Base-by-base conservation (phyloP, 306 rosid genomes). In the Medicago ruthenica region DNA sequence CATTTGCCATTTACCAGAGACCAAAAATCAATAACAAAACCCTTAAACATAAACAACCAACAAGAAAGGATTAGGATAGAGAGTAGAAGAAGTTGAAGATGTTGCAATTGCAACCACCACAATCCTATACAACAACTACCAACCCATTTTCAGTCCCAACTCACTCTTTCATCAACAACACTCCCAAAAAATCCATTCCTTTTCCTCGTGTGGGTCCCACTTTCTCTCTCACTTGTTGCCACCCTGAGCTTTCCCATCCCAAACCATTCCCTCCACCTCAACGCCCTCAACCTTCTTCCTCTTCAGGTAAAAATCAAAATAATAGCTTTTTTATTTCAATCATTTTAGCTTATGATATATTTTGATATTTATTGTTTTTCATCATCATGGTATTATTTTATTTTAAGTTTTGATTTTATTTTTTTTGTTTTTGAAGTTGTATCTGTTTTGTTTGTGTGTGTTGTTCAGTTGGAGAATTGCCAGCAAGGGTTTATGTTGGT, bases 401-500 rank as follows among this genome's bases (percentile, higher is more conserved):
- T n/a, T n/a, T n/a, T n/a, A n/a, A n/a, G n/a, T n/a, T n/a, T n/a
- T n/a, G n/a, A n/a, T n/a, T n/a, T n/a, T n/a, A n/a, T n/a, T 16
- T 58, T 40, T 5, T 34, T 71, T 47, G 3, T 6, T 60, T 14
- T 31, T 15, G 0, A 27, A 27, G 5, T 63, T 37, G 1, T 7
- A 15, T 10, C 4, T 51, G 34, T 51, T 51, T 16, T 0, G 4
- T 17, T 79, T 42, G 18, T 37, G 20, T 67, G 75, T 76, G 47
- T 54, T 74, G 66, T 83, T 71, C 80, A 85, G 96, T 57, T 34
- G 81, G 80, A 68, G 77, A 83, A 53, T 68, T 63, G 55, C 86
- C 87, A 45, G 85, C 90, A n/a, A 93, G 70, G 85, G 87, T 78
- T 76, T 88, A 61, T 76, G 98, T 88, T 48, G 88, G 87, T 36